Evolutionary conservation across 1,284 basidiomycete species (phyloP).

Genomic region (Cystobasidium sp.): DNA sequence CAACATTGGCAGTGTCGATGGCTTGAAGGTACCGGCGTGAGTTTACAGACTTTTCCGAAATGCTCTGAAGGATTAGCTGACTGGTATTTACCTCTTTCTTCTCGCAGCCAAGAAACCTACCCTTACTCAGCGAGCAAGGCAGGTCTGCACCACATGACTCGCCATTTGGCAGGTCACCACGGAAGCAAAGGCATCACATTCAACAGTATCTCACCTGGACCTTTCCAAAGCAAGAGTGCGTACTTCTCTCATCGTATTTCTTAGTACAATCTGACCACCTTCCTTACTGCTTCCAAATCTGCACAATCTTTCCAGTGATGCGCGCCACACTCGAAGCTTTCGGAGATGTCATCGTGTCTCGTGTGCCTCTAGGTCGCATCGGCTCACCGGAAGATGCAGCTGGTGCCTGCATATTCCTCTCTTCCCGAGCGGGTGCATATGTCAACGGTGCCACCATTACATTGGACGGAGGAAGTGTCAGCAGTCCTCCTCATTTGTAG

Average conservation of each 20-base stretch:
- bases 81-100: conserved; percentile 56
- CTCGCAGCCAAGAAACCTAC: conserved; percentile 65
- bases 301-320: conserved; percentile 66
- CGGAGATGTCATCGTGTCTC: conserved; percentile 61
- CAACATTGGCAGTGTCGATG: conserved; percentile 53
- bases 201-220: conserved; percentile 71
- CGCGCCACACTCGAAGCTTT: conserved; percentile 63
- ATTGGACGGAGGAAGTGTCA: conserved; percentile 63
- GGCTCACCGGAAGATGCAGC: conserved; percentile 69
- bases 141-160: conserved; percentile 67
- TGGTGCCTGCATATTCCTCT: conserved; percentile 67
- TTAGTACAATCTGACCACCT: no score
- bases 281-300: no score
- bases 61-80: neutral
- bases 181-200: conserved; percentile 68
- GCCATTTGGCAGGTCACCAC: conserved; percentile 66
- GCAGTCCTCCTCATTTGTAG: conserved; percentile 29
- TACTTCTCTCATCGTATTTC: neutral
- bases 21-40: conserved; percentile 48
- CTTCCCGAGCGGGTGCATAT: conserved; percentile 66
- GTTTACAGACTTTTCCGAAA: neutral
- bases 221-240: conserved; percentile 52
- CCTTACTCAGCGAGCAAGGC: conserved; percentile 72
- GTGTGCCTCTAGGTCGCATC: conserved; percentile 65
- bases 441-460: conserved; percentile 68